A percentile compares a stretch with the other conserved stretches of the same genome.
These are phyloP conservation scores for Fusarium robinianum DNA, from an alignment of 2,329 filamentous ascomycete genomes.

Conservation along the genomic window DNA sequence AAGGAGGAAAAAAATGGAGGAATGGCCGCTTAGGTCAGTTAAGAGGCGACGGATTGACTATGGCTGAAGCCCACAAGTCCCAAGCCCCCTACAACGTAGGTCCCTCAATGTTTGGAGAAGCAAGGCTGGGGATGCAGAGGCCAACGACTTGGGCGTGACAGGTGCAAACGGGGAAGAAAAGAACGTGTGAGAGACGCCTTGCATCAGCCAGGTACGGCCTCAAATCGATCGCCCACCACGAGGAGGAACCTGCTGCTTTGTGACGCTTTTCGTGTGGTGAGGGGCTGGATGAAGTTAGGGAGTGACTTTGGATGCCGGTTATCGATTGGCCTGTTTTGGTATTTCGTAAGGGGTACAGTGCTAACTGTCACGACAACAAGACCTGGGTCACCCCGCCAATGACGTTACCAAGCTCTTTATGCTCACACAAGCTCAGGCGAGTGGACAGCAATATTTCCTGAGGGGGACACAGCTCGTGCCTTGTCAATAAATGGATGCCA, in stretches of 20 bases:
- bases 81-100: slow-evolving; percentile 17
- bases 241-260: slow-evolving; percentile 26
- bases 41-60: slow-evolving; percentile 25
- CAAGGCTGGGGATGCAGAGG: slow-evolving; percentile 15
- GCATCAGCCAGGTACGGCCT: slow-evolving; percentile 22
- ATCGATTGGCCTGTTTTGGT: too few species aligned
- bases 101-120: slow-evolving; percentile 22
- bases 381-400: slow-evolving; percentile 41
- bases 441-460: slow-evolving; percentile 11
- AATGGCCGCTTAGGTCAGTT: slow-evolving; percentile 34
- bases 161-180: slow-evolving; percentile 24
- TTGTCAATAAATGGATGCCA: slow-evolving; percentile 15
- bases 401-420: slow-evolving; percentile 33
- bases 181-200: slow-evolving; percentile 23
- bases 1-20: slow-evolving; percentile 22
- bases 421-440: slow-evolving; percentile 5
- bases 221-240: slow-evolving; percentile 28
- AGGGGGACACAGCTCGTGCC: slow-evolving; percentile 4
- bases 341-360: too few species aligned
- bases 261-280: too few species aligned
- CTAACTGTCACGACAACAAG: too few species aligned
- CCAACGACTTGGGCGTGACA: slow-evolving; percentile 7
- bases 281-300: too few species aligned
- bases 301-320: too few species aligned
- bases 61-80: slow-evolving; percentile 29